Percentiles rank a stretch among this genome's conserved stretches.
Conservation (phyloP, 495 filamentous ascomycete genomes). For the Hypoxylon subgilvum region DNA sequence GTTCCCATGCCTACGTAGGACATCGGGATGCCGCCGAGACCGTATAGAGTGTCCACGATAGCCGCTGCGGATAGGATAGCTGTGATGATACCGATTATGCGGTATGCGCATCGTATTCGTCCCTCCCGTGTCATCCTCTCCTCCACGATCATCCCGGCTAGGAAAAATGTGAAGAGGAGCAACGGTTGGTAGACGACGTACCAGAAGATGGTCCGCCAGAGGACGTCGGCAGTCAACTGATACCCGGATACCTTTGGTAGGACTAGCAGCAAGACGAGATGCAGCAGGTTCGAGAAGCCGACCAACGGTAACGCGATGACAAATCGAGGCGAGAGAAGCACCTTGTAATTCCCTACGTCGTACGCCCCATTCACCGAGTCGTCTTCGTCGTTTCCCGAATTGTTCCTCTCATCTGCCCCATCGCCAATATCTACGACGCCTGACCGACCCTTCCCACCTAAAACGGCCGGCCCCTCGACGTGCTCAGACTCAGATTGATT, state of each 20-base stretch:
- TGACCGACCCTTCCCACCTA: neutral
- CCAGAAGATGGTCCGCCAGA: conserved; percentile 35
- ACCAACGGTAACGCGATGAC: conserved; percentile 28
- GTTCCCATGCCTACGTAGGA: conserved; percentile 36
- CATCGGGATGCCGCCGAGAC: conserved; percentile 36
- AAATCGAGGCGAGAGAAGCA: conserved; percentile 31
- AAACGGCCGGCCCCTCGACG: neutral
- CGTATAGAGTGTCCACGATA: conserved; percentile 31
- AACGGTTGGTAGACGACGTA: conserved; percentile 30
- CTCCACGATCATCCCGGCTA: conserved; percentile 34
- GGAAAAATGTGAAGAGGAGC: conserved; percentile 31
- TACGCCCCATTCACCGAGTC: conserved; percentile 1
- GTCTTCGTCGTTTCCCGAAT: conserved; percentile 3
- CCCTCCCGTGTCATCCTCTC: conserved; percentile 20
- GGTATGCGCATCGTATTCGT: conserved; percentile 21
- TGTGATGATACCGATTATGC: conserved; percentile 17
- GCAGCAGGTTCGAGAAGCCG: conserved; percentile 29
- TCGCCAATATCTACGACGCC: neutral
- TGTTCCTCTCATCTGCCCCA: neutral
- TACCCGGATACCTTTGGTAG: conserved; percentile 32
- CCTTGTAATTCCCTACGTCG: conserved; percentile 17
- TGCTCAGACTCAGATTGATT: neutral
- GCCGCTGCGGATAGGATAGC: conserved; percentile 21
- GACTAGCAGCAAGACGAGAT: conserved; percentile 27
- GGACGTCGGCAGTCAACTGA: conserved; percentile 18